Evolutionary conservation across 768 basidiomycete species (phyloP).

Genomic region (Suillus plorans): DNA sequence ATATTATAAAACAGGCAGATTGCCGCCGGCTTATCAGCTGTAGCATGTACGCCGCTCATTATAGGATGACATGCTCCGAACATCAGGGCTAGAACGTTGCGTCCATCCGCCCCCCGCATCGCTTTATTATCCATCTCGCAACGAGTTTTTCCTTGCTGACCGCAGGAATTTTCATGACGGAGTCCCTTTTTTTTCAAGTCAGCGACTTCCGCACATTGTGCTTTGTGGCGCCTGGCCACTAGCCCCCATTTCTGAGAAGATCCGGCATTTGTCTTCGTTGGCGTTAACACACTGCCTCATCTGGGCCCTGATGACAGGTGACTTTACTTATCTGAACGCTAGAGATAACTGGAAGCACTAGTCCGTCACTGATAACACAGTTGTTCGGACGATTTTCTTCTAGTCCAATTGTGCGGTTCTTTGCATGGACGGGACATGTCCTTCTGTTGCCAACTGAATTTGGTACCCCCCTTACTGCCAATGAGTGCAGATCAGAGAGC

Average conservation of each 20-base stretch:
- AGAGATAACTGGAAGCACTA: not conserved
- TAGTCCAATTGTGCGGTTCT: not conserved
- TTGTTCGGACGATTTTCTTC: not conserved
- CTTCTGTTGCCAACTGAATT: not conserved
- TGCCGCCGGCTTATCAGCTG: conserved; percentile 5
- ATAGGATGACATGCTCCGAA: conserved; percentile 1
- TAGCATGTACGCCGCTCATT: not conserved
- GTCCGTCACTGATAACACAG: conserved; percentile 3
- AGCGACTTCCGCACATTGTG: not conserved
- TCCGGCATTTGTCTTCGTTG: not conserved
- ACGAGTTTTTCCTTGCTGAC: not conserved
- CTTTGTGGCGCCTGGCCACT: conserved; percentile 2
- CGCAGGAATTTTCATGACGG: not conserved
- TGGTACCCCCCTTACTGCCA: not conserved
- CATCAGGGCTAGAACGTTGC: not conserved
- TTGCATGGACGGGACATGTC: not conserved
- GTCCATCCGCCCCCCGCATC: not conserved
- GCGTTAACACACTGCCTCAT: not conserved
- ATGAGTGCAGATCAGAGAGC: not conserved
- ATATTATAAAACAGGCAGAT: conserved; percentile 2
- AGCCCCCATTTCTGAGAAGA: not conserved
- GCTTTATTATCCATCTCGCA: not conserved
- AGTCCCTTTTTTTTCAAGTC: not conserved
- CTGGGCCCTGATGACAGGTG: conserved; percentile 1
- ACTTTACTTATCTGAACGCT: conserved; percentile 1